Conservation (phyloP, 2,329 filamentous ascomycete species). For the Emergomyces pasteurianus region DNA sequence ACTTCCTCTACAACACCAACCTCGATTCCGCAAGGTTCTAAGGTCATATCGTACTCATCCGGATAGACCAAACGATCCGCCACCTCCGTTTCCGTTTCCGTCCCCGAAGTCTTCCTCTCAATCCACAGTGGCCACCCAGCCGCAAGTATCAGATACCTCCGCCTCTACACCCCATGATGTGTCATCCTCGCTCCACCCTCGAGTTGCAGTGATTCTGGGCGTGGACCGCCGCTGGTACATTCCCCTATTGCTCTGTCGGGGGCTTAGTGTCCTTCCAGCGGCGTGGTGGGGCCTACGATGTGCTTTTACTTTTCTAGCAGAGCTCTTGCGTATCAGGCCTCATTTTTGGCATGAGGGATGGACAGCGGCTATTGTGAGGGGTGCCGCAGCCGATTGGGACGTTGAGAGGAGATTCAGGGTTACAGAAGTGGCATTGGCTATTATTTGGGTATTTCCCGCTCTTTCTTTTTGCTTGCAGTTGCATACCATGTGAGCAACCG, state of each 20-base stretch:
- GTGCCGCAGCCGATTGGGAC: constrained; percentile 29
- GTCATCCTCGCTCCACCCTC: constrained; percentile 50
- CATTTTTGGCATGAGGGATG: constrained; percentile 31
- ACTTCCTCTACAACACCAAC: constrained; percentile 1
- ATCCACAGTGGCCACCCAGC: not conserved
- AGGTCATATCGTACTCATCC: not conserved
- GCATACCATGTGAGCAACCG: not conserved
- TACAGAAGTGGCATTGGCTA: constrained; percentile 58
- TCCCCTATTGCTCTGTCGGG: constrained; percentile 60
- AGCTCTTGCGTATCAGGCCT: constrained; percentile 42
- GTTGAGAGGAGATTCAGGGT: constrained; percentile 42
- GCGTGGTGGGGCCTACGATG: constrained; percentile 61
- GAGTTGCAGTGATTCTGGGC: constrained; percentile 65
- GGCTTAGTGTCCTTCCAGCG: constrained; percentile 57
- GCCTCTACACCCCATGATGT: constrained; percentile 17
- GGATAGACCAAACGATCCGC: not conserved
- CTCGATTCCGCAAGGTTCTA: not conserved
- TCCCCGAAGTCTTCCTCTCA: constrained; percentile 3
- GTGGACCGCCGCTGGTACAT: constrained; percentile 62
- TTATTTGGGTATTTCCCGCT: constrained; percentile 53
- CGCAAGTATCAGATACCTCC: not conserved
- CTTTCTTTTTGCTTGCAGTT: constrained; percentile 6
- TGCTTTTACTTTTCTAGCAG: constrained; percentile 54
- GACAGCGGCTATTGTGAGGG: constrained; percentile 27
- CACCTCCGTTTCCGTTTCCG: not conserved